Base-by-base conservation (phyloP, 2,329 filamentous ascomycete species). In the Ilyonectria sp. region DNA sequence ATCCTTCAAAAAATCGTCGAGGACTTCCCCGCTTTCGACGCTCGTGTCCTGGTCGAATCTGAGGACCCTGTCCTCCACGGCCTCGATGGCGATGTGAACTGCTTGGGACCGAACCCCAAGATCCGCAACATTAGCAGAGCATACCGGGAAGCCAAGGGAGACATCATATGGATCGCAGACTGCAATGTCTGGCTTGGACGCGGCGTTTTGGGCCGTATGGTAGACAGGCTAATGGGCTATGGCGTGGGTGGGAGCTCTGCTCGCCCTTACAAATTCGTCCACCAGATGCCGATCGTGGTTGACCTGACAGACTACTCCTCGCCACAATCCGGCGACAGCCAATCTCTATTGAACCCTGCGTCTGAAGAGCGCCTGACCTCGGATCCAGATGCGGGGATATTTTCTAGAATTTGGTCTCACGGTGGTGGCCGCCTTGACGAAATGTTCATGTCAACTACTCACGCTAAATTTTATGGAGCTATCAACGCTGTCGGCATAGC, bases 391-490 rank as follows among this genome's bases (percentile, higher is more conserved):
- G 56, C 70, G 7, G 65, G 55, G 43, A 35, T 79, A 37, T 26
- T 79, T 2, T 73, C 79, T 5, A 75, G 77, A 17, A 73, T 82
- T 15, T 74, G 71, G 71, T 73, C 77, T 9, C 81, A 83, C 46
- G 91, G 91, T 40, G 96, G 97, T 23, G 95, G 94, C 6, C 89
- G 94, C 1, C 86, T 99, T 0, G 96, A 99, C 78, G 96, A 99
- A 78, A 90, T 95, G 81, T 99, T 98, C 83, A 93, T 99, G 87
- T 92, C 94, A 1, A 96, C 94, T 0, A 90, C 94, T 0, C 96
- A 99, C 80, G 94, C 94, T 74, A 99, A 99, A 79, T 98, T 99
- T 86, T 99, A 99, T 83, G 92, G 92, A 9, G 96, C 95, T 68
- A 99, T 99, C 86, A 98, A 98, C 81, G 93, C 94, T 0, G 94